Base-by-base conservation (phyloP, 2,329 filamentous ascomycete species). In the Lachnellula suecica region DNA sequence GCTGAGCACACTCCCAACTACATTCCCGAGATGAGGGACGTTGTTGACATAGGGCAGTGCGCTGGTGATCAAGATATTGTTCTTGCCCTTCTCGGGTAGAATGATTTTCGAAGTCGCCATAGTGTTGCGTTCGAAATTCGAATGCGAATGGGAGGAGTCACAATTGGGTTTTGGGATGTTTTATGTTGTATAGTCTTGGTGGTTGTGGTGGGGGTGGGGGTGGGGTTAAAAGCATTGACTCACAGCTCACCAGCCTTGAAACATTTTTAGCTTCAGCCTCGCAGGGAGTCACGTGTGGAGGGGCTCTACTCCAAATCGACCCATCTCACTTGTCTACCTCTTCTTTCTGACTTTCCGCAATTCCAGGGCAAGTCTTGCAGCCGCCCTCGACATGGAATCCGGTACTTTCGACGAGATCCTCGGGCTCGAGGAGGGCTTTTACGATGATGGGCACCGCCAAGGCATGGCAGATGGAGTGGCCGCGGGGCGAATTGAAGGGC, bases 21-120 rank as follows among this genome's bases (percentile, higher is more conserved):
- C 85, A 72, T 96, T 96, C 57, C 91, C 92, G 63, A 97, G 75
- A 74, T 96, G 92, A 44, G 91, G 88, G 25, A 88, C 83, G 65
- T 86, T 83, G 70, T 86, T 84, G 60, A 90, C 88, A 65, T 96
- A 96, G 38, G 91, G 91, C 44, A 97, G 73, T n/a, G 92, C 92
- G 63, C 88, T 93, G 40, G 93, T 96, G 64, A 97, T 86, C 57
- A 97, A 82, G 63, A 95, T 84, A 71, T 97, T 97, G 65, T 85
- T 82, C 78, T 96, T 86, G 62, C 87, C 88, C 68, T 83, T 74
- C 65, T 83, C 72, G 59, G 88, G 88, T 59, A 89, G 71, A 56
- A 87, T 82, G 57, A 63, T 59, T n/a, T 61, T 60, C 29, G 56
- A 24, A 35, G 52, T 54, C 43, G 62, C 60, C 65, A 68, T 68